Conservation (phyloP, 2,329 filamentous ascomycete species). For the Zymoseptoria ardabiliae region DNA sequence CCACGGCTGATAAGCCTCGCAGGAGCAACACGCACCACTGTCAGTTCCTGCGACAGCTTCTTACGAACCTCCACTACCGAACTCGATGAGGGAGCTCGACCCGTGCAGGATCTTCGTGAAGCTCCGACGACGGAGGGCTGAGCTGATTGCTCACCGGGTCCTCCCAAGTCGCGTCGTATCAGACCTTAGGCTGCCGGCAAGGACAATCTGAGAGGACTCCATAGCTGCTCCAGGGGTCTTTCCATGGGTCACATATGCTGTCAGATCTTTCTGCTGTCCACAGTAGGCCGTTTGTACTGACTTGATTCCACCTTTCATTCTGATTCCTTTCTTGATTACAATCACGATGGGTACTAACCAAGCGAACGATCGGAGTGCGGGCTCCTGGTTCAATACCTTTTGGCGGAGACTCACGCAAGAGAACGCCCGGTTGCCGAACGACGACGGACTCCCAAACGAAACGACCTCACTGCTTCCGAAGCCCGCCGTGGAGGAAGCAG, state of each 20-base stretch:
- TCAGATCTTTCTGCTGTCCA: neutral
- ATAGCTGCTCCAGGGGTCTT: neutral
- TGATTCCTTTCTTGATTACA: neutral
- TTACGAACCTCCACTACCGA: neutral
- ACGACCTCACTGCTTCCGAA: conserved; percentile 38
- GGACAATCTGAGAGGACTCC: neutral
- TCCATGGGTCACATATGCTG: neutral
- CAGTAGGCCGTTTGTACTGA: neutral
- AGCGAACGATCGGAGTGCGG: neutral
- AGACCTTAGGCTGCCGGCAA: neutral
- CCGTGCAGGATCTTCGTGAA: neutral
- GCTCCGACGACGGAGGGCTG: neutral
- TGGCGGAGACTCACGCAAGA: neutral
- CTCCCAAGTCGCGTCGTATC: neutral
- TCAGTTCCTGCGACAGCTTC: neutral
- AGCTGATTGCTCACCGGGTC: too few species aligned
- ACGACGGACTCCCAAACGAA: conserved; percentile 31
- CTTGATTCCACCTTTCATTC: neutral
- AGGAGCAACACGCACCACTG: neutral
- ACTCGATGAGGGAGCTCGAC: neutral
- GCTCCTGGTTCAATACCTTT: neutral
- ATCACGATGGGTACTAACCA: neutral
- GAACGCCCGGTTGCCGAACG: neutral
- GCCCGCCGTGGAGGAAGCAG: conserved; percentile 32
- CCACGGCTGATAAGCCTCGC: neutral